Evolutionary conservation across 129 eudicot genomes (phyloP), one percentile per base, ranked within the genome.

Genomic region (Artemisia annua): DNA sequence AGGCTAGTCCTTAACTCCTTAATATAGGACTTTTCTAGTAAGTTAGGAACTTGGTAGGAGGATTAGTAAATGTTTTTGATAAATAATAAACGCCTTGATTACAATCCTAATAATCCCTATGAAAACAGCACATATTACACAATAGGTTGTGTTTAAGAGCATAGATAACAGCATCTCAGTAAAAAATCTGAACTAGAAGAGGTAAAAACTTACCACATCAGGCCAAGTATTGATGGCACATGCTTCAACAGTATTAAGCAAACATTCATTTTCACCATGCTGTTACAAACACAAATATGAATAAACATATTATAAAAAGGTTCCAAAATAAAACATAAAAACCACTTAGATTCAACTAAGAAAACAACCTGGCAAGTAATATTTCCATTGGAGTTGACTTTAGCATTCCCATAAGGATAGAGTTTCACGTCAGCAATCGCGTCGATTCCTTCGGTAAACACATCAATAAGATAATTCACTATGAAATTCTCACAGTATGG

Each of bases 151-250:
- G 53, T 11, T 1, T 12, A 14, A 20, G 46, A 18, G 26, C 67
- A 44, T 24, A 58, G 11, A 70, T 32, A 4, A 19, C 2, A 39
- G 44, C 44, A 39, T 39, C 44, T 39, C 9, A 7, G 44, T 39
- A 3, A 52, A 35, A 49, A 54, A 39, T 39, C n/a, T 26, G 5
- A 28, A 20, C 52, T 3, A 8, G 69, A 43, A 61, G 11, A 52
- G 65, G 24, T 53, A 3, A 43, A 22, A 54, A 49, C 89, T 83
- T 81, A 88, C 98, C 90, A 84, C 85, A 70, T 90, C 87, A 18
- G 97, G 99, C 97, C 97, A 94, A 56, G 71, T 79, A 71, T 81
- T 80, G 39, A 95, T 90, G 24, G 97, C 97, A 78, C 99, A 95
- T 2, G 96, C 84, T 87, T 95, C 96, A n/a, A 95, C 76, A 3